phyloP scores from a whole-genome alignment of 2,329 filamentous ascomycete species.

The Monosporascus cannonballus region DNA sequence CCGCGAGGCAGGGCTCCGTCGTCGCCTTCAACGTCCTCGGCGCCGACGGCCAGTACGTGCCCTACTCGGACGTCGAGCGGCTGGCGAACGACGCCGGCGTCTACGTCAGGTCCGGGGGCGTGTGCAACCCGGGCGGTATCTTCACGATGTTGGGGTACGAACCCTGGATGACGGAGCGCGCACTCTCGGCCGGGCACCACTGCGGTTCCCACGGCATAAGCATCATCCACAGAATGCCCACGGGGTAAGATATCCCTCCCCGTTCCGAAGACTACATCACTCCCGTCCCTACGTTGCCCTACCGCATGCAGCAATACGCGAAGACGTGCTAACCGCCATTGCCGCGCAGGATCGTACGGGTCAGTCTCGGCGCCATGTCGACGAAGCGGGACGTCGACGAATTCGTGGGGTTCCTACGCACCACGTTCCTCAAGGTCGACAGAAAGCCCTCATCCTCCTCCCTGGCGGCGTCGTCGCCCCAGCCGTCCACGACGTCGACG shows the following conservation, averaged over 20 bases:
- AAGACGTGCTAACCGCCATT: no score
- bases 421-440: conserved; percentile 27
- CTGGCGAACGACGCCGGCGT: conserved; percentile 49
- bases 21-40: conserved; percentile 57
- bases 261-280: no score
- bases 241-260: conserved; percentile 32
- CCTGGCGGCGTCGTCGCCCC: conserved; percentile 7
- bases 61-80: conserved; percentile 54
- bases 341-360: conserved; percentile 46
- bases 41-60: conserved; percentile 46
- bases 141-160: conserved; percentile 44
- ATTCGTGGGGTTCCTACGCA: conserved; percentile 39
- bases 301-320: background rate
- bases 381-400: conserved; percentile 47
- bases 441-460: conserved; percentile 11
- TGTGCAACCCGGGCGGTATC: conserved; percentile 42
- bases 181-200: conserved; percentile 50
- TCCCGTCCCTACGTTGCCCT: conserved; percentile 5
- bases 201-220: conserved; percentile 49
- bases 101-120: conserved; percentile 54
- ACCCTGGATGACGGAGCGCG: conserved; percentile 46
- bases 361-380: conserved; percentile 57
- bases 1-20: conserved; percentile 51
- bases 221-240: conserved; percentile 47
- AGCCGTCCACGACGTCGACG: conserved; percentile 4